Percentiles rank a stretch among this genome's conserved stretches.
These are phyloP conservation scores for Lepraria neglecta DNA, from an alignment of 495 filamentous ascomycete species.

Conservation along the genomic window DNA sequence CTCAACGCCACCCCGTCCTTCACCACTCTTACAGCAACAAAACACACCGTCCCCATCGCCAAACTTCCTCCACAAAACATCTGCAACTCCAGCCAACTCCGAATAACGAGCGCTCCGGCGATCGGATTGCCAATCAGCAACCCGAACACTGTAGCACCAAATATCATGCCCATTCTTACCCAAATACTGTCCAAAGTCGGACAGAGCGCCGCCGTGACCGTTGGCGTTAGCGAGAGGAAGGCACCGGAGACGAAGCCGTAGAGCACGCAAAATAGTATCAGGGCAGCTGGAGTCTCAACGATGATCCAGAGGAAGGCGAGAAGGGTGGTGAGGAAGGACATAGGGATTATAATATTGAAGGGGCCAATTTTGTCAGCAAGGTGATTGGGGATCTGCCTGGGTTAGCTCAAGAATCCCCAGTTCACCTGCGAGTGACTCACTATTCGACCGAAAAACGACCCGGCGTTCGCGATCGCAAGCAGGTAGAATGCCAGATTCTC, in stretches of 20 bases:
- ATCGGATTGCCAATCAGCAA: conserved; percentile 9
- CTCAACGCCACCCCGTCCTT: not conserved
- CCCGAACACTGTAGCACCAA: not conserved
- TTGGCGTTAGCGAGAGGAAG: not conserved
- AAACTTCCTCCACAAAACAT: not conserved
- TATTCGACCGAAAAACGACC: no score
- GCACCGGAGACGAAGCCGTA: not conserved
- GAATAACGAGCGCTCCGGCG: not conserved
- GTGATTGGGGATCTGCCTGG: conserved; percentile 34
- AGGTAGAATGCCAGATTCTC: no score
- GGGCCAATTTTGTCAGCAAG: conserved; percentile 65
- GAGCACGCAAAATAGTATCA: not conserved
- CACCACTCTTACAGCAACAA: not conserved
- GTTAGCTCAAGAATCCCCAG: no score
- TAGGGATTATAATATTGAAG: conserved; percentile 55
- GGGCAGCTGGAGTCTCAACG: not conserved
- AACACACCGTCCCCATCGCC: not conserved
- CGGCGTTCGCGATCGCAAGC: no score
- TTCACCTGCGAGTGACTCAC: no score
- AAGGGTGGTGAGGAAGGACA: conserved; percentile 20
- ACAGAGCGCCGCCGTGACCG: not conserved
- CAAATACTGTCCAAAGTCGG: not conserved
- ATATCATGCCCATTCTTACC: not conserved
- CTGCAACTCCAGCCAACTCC: not conserved
- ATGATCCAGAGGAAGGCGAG: not conserved